Evolutionary conservation across 805 yeast species (phyloP), one percentile per base, ranked within the genome.

Genomic region (Suhomyces vadensis): DNA sequence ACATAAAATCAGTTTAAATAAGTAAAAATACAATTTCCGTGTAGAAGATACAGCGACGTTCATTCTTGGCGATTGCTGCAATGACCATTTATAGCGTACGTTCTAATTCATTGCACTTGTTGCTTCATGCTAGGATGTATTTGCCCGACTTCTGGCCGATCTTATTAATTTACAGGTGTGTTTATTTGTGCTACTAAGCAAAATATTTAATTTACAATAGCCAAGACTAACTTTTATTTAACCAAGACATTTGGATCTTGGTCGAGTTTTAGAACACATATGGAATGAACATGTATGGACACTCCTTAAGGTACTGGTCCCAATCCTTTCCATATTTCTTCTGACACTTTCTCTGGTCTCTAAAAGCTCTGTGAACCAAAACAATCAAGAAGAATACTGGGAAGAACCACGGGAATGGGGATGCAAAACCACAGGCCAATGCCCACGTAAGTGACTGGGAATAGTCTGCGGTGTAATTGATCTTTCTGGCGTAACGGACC

Each of bases 381-480:
- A 90, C 97, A 55, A 84, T 69, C 50, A 90, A 79, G 82, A 89
- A 94, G 73, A 94, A 94, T 17, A 74, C 71, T 3, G 99, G 97
- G 82, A 85, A 92, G 69, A 94, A 94, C 92, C 96, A 94, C 35
- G 97, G 96, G 74, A 92, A 81, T 39, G 91, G 87, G 2, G 96
- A 87, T 24, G 74, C 75, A 65, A 84, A 82, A 0, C 99, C 99
- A 66, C 97, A 89, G 49, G 83, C 78, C 49, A 94, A 75, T 4
- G 92, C 96, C 99, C 99, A 94, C 37, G 94, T 77, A 55, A 87
- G 72, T 39, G 95, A 79, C 73, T 90, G 97, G 39, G 78, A 72
- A 77, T 83, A 89, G 65, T 94, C 99, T 17, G 96, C 97, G 27
- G 97, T 90, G 75, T 94, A 94, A 69, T 91, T 95, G 51, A 84